Conservation (phyloP, 1,284 basidiomycete species). For the Ustilago loliicola region DNA sequence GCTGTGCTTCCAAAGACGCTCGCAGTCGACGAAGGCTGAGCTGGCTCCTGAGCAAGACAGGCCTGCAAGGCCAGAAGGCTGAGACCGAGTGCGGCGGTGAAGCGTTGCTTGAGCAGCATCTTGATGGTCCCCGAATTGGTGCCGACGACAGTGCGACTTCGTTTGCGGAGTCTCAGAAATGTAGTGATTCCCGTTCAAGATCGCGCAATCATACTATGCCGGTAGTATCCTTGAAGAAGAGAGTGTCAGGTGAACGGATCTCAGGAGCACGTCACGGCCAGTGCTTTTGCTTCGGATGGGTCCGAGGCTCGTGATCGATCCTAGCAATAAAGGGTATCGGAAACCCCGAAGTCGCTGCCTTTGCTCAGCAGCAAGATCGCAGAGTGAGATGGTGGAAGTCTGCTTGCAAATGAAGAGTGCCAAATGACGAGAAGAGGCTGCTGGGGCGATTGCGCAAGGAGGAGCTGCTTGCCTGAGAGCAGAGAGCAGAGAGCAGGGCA, state of each 20-base stretch:
- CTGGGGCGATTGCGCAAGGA: neutral
- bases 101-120: slow-evolving; percentile 23
- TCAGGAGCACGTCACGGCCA: neutral
- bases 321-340: neutral
- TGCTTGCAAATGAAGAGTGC: neutral
- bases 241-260: neutral
- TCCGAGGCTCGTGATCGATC: neutral
- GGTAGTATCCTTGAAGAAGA: neutral
- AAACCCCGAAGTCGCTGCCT: neutral
- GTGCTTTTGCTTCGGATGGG: neutral
- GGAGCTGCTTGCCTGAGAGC: neutral
- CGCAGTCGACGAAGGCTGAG: slow-evolving; percentile 22
- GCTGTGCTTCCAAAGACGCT: slow-evolving; percentile 14
- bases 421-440: neutral
- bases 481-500: neutral
- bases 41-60: slow-evolving; percentile 19
- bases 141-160: neutral
- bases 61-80: slow-evolving; percentile 19
- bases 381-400: neutral
- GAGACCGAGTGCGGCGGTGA: slow-evolving; percentile 6
- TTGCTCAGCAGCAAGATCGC: slow-evolving; percentile 3
- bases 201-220: slow-evolving; percentile 4
- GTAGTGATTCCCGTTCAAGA: neutral
- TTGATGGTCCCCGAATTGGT: neutral
- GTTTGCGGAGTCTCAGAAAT: neutral